Conservation (phyloP, 257 asterid genomes). For the Plantago ovata region DNA sequence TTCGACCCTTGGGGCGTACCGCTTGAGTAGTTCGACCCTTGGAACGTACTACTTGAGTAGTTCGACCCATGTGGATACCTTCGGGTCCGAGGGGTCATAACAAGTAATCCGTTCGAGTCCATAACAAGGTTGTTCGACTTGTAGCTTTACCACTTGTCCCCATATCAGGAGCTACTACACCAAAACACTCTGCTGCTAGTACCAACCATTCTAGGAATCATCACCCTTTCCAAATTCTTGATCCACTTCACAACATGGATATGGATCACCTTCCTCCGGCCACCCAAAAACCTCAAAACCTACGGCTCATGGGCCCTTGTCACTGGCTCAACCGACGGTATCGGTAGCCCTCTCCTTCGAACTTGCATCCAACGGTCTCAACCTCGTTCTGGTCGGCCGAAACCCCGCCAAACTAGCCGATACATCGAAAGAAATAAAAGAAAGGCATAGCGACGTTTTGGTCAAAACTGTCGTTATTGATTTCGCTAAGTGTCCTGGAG, state of each 20-base stretch:
- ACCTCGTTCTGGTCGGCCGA: constrained; percentile 62
- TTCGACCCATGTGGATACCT: too few species aligned
- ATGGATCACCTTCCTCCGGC: constrained; percentile 70
- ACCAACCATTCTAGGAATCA: constrained; percentile 40
- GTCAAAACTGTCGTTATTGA: constrained; percentile 41
- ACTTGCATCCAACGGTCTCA: constrained; percentile 58
- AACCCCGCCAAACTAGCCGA: constrained; percentile 34
- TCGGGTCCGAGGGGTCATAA: too few species aligned
- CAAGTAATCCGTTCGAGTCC: too few species aligned
- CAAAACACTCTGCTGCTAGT: constrained; percentile 37
- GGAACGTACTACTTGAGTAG: too few species aligned
- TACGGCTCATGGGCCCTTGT: constrained; percentile 93
- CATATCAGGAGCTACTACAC: too few species aligned
- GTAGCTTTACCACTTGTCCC: too few species aligned
- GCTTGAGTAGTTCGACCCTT: too few species aligned
- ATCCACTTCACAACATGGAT: constrained; percentile 50
- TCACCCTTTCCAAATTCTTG: constrained; percentile 38
- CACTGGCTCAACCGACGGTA: constrained; percentile 41
- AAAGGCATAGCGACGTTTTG: constrained; percentile 18
- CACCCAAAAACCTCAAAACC: constrained; percentile 74
- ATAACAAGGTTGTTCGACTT: too few species aligned
- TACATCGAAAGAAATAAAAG: constrained; percentile 39
- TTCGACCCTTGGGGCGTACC: too few species aligned
- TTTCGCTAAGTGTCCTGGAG: constrained; percentile 25
- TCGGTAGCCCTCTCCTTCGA: constrained; percentile 74